Conservation (phyloP, 78 protist genomes). For the Dictyostelium intermedium region DNA sequence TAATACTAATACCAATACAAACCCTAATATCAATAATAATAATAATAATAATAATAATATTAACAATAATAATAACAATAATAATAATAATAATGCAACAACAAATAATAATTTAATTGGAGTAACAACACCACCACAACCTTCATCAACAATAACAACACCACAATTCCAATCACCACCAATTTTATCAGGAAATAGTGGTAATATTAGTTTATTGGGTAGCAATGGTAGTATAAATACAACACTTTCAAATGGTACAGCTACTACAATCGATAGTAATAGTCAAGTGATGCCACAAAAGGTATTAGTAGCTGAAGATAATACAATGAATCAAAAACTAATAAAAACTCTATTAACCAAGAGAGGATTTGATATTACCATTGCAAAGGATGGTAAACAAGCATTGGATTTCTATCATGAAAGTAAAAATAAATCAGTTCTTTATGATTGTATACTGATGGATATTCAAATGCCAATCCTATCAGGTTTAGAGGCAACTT, state of each 20-base stretch:
- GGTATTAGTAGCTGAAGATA: conserved; percentile 85
- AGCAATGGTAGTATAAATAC: background rate
- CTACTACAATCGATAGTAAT: background rate
- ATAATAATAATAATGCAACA: background rate
- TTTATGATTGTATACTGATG: conserved; percentile 77
- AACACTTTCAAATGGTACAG: background rate
- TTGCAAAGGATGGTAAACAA: conserved; percentile 79
- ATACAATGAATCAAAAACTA: conserved; percentile 65
- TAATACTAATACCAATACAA: background rate
- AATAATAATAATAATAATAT: background rate
- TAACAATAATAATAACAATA: no score
- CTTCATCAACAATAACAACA: background rate
- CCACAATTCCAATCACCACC: conserved; percentile 10
- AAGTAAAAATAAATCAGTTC: background rate
- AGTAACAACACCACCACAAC: background rate
- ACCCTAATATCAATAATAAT: no score
- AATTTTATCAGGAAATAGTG: background rate
- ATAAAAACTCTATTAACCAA: conserved; percentile 1
- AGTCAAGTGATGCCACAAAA: background rate
- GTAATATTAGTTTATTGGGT: background rate
- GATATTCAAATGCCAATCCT: conserved; percentile 90
- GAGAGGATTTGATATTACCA: conserved; percentile 13
- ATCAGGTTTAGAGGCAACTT: conserved; percentile 83
- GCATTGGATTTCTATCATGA: conserved; percentile 58
- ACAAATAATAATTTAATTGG: background rate